These are phyloP conservation scores for Cryptosporidium ryanae DNA, from an alignment of 169 alveolate species.

Conservation along the genomic window DNA sequence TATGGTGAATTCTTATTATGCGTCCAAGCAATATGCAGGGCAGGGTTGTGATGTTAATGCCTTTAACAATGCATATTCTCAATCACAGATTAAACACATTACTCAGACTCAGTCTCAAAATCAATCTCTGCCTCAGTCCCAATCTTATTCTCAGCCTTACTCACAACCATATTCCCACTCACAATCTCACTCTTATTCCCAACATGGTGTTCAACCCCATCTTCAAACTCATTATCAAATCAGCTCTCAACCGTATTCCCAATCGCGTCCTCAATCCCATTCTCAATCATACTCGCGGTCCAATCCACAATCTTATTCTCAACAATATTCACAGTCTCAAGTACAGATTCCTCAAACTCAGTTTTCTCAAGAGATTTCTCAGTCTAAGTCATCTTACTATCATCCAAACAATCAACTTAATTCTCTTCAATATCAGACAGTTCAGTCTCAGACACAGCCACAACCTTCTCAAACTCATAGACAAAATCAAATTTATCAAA, in stretches of 20 bases:
- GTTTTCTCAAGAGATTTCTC: slow-evolving; percentile 1
- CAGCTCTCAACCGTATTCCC: not conserved
- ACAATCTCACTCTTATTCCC: not conserved
- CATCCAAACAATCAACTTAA: not conserved
- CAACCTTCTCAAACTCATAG: not conserved
- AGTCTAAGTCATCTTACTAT: not conserved
- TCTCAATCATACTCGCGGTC: not conserved
- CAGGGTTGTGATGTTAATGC: too few relatives aligned
- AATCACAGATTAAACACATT: not conserved
- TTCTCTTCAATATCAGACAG: not conserved
- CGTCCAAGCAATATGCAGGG: too few relatives aligned
- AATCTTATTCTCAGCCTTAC: not conserved
- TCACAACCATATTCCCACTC: slow-evolving; percentile 17
- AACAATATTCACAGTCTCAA: slow-evolving; percentile 16
- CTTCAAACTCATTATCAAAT: not conserved
- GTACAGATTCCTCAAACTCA: not conserved
- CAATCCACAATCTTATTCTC: slow-evolving; percentile 26
- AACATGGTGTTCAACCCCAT: not conserved
- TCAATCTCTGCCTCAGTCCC: not conserved
- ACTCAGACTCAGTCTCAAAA: not conserved
- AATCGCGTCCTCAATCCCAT: not conserved
- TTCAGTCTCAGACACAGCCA: not conserved
- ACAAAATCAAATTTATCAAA: too few relatives aligned
- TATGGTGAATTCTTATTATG: too few relatives aligned
- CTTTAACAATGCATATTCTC: not conserved